These are phyloP conservation scores for Leishmania guyanensis DNA, from an alignment of 208 protist species.

Conservation along the genomic window DNA sequence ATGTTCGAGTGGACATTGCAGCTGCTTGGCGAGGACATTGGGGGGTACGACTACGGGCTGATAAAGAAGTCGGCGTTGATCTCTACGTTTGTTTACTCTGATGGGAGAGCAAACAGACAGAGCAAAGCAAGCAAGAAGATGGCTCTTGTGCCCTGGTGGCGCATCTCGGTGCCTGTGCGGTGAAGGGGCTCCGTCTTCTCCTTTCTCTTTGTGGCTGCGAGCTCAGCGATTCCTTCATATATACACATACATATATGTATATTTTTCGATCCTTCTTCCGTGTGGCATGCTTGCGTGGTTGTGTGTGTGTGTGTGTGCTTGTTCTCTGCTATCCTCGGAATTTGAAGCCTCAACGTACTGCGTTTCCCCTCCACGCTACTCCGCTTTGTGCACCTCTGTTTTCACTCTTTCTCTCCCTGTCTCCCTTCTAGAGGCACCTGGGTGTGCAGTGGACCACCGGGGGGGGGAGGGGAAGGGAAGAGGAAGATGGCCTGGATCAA, in stretches of 20 bases:
- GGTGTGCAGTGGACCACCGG: background rate
- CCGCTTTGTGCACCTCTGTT: background rate
- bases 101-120: background rate
- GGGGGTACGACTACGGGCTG: background rate
- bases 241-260: constrained; percentile 10
- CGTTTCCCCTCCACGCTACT: background rate
- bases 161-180: background rate
- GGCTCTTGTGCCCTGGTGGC: background rate
- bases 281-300: background rate
- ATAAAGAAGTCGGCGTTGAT: background rate
- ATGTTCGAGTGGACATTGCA: too few relatives aligned
- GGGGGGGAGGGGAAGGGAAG: background rate
- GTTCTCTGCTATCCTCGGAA: background rate
- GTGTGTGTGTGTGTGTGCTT: background rate
- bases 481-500: background rate
- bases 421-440: background rate
- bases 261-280: background rate
- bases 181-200: background rate
- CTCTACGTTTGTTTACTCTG: background rate
- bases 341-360: background rate
- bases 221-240: background rate
- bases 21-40: background rate
- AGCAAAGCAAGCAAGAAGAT: background rate
- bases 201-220: background rate
- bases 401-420: background rate